A percentile compares a stretch with the other conserved stretches of the same genome.
Evolutionary conservation across 371 early-diverging fungal species (phyloP).

Genomic region (Saksenaea vasiformis): DNA sequence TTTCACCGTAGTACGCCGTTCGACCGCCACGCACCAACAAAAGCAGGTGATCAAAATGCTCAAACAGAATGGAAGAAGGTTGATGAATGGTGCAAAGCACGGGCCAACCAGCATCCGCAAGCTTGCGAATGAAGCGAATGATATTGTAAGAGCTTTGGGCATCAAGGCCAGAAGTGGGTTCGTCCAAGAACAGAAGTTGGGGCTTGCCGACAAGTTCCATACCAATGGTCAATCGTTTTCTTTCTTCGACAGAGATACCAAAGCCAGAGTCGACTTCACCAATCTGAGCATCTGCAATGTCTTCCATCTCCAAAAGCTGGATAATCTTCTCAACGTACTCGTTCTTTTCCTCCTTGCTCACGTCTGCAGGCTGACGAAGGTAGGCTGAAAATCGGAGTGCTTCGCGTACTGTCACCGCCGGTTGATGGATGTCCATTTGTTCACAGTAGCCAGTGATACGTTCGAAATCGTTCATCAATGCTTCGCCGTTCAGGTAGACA

Average conservation of each 20-base stretch:
- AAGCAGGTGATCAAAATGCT: slow-evolving; percentile 67
- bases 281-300: slow-evolving; percentile 57
- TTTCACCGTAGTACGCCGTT: slow-evolving; percentile 64
- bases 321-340: slow-evolving; percentile 68
- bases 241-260: slow-evolving; percentile 67
- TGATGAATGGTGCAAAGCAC: slow-evolving; percentile 71
- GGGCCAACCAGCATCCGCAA: slow-evolving; percentile 62
- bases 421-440: slow-evolving; percentile 80
- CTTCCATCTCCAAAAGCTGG: slow-evolving; percentile 60
- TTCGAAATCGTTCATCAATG: slow-evolving; percentile 54
- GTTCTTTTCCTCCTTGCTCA: slow-evolving; percentile 56
- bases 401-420: slow-evolving; percentile 61
- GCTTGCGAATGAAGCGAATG: slow-evolving; percentile 62
- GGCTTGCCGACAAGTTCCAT: slow-evolving; percentile 75
- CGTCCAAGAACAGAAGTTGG: slow-evolving; percentile 78
- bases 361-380: slow-evolving; percentile 58
- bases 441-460: slow-evolving; percentile 82
- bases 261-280: slow-evolving; percentile 48
- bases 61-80: slow-evolving; percentile 65
- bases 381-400: slow-evolving; percentile 70
- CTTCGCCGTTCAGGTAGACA: slow-evolving; percentile 59
- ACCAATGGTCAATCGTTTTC: slow-evolving; percentile 70
- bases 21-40: slow-evolving; percentile 69
- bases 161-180: slow-evolving; percentile 78
- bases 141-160: slow-evolving; percentile 71